phyloP scores from a whole-genome alignment of 1,284 basidiomycete genomes.

The Tetrapyrgos nigripes region DNA sequence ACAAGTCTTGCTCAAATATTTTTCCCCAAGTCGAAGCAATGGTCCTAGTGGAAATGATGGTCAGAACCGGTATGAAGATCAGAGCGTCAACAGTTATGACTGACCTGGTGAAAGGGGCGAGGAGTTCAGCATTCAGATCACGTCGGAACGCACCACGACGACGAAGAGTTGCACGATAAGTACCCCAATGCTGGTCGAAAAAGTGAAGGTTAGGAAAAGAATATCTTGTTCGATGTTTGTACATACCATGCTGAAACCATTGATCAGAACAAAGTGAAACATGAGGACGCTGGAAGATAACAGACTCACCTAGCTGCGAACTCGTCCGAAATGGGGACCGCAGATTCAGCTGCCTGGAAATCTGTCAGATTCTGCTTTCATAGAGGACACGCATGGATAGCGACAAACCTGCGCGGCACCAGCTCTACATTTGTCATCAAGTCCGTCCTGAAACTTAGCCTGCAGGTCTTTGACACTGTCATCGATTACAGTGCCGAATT shows the following conservation, averaged over 20 bases:
- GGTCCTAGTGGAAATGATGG: no score
- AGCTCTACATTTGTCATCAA: conserved; percentile 61
- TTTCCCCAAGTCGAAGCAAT: conserved; percentile 66
- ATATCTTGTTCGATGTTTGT: no score
- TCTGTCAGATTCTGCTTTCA: background rate
- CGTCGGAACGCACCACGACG: conserved; percentile 59
- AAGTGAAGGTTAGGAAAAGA: no score
- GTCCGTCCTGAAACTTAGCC: conserved; percentile 44
- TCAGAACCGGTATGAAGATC: no score
- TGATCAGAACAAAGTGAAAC: no score
- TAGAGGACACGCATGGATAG: background rate
- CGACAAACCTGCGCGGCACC: conserved; percentile 55
- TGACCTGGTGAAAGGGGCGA: conserved; percentile 66
- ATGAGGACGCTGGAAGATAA: background rate
- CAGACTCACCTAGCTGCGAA: conserved; percentile 46
- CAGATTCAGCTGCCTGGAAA: conserved; percentile 51
- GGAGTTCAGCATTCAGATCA: conserved; percentile 65
- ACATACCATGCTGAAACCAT: no score
- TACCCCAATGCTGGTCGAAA: no score
- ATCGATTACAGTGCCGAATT: conserved; percentile 51
- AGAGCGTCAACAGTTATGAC: no score
- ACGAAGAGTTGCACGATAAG: conserved; percentile 48
- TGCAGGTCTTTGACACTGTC: conserved; percentile 53
- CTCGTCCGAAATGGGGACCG: conserved; percentile 53
- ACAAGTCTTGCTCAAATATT: conserved; percentile 66